Percentiles rank a stretch among this genome's conserved stretches.
phyloP scores from a whole-genome alignment of 1,284 basidiomycete species.

The Blastosporella zonata region DNA sequence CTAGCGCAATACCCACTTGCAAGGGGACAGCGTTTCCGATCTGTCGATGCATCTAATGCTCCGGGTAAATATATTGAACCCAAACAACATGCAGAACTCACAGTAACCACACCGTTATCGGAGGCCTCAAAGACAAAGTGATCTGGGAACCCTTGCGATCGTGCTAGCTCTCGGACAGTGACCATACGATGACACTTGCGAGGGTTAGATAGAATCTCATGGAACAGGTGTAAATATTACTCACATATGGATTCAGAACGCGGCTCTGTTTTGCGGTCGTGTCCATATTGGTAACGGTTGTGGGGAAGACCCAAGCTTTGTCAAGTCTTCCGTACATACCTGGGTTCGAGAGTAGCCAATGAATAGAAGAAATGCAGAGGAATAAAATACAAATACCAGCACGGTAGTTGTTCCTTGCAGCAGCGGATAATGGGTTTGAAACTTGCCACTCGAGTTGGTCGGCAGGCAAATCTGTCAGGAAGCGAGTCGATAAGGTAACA shows the following conservation, averaged over 20 bases:
- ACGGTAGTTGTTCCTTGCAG: conserved; percentile 47
- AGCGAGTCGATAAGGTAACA: background rate
- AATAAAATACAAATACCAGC: conserved; percentile 35
- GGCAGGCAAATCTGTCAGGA: conserved; percentile 32
- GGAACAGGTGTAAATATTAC: conserved; percentile 12
- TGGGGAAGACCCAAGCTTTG: conserved; percentile 52
- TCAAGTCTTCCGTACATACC: conserved; percentile 63
- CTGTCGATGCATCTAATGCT: conserved; percentile 65
- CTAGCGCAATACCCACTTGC: conserved; percentile 59
- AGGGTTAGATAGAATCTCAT: background rate
- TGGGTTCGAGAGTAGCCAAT: conserved; percentile 22
- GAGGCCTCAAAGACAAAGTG: conserved; percentile 57
- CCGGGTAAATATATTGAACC: background rate
- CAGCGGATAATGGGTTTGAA: conserved; percentile 52
- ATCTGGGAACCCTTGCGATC: conserved; percentile 77
- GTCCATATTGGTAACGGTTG: conserved; percentile 70
- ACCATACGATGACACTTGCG: conserved; percentile 61
- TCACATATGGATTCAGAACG: conserved; percentile 63
- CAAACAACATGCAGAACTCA: conserved; percentile 32
- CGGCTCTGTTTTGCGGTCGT: conserved; percentile 71
- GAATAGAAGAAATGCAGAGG: background rate
- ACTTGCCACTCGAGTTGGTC: conserved; percentile 50
- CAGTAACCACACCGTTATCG: conserved; percentile 52
- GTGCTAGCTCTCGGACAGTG: conserved; percentile 69
- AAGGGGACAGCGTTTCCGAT: conserved; percentile 77